These are phyloP conservation scores for Kokia cookei DNA, from an alignment of 441 rosid genomes.

Conservation along the genomic window DNA sequence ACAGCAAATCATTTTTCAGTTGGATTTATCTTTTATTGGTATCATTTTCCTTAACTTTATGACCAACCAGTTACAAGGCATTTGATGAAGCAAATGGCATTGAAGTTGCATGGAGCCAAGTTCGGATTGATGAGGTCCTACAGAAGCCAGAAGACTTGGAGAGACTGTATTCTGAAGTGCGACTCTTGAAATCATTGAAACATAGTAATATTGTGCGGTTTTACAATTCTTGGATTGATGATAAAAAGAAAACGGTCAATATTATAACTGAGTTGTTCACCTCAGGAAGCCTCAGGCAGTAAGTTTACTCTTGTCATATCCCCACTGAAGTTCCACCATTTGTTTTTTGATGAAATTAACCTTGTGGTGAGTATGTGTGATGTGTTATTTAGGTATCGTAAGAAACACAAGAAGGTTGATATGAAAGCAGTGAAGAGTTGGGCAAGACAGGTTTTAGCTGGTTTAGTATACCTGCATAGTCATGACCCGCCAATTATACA, in stretches of 20 bases:
- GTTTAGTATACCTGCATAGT: constrained; percentile 54
- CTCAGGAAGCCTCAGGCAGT: constrained; percentile 73
- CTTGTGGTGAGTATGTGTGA: constrained; percentile 16
- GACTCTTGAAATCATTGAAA: constrained; percentile 63
- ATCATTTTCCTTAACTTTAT: constrained; percentile 25
- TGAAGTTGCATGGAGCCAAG: constrained; percentile 82
- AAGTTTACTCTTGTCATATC: constrained; percentile 5
- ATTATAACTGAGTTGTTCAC: constrained; percentile 77
- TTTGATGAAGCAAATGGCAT: constrained; percentile 74
- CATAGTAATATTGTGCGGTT: constrained; percentile 59
- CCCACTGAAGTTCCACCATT: constrained; percentile 1
- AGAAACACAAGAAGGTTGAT: constrained; percentile 64
- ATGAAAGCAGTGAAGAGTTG: constrained; percentile 66
- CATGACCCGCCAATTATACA: constrained; percentile 72
- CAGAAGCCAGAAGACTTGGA: constrained; percentile 64
- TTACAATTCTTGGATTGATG: constrained; percentile 79
- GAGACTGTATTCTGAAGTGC: constrained; percentile 71
- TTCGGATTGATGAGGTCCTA: constrained; percentile 63
- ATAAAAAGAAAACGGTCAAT: constrained; percentile 69
- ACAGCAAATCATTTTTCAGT: not conserved
- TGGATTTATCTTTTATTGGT: constrained; percentile 9
- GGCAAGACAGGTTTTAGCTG: constrained; percentile 66
- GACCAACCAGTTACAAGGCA: constrained; percentile 52
- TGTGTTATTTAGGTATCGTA: constrained; percentile 52
- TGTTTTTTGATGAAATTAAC: constrained; percentile 12